Evolutionary conservation across 78 protist genomes (phyloP), one percentile per base, ranked within the genome.

Genomic region (Neovahlkampfia damariscottae): DNA sequence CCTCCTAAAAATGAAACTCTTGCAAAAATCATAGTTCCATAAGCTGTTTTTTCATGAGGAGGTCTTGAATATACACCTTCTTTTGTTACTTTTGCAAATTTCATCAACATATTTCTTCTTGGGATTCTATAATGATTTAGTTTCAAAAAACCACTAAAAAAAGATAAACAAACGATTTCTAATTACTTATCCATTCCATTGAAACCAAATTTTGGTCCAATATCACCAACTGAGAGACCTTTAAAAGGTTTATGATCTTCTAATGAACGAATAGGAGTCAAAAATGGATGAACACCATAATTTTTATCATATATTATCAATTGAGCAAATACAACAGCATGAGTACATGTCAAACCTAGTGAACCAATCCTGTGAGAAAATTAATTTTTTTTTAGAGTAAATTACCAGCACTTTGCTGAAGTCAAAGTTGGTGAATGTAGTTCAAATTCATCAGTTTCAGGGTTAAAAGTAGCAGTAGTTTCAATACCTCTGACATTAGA

Each of bases 401-500:
- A n/a, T n/a, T n/a, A n/a, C 97, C 97, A 93, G 66, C 86, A 87
- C 89, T 93, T 93, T 8, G 83, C 81, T 27, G 89, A 36, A 0
- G 88, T 79, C 58, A 82, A 70, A 19, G 89, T 85, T 36, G 88
- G 86, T 35, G 84, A 80, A 73, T 93, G 19, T 68, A 93, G 67
- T 58, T 89, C 40, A 32, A 89, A 90, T 40, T 78, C 82, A n/a
- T 90, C 40, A 19, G 77, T 86, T 68, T 3, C 10, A 8, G 2
- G 27, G 72, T 88, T 89, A 73, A 58, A 90, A 1, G 79, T 80
- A 2, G 96, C 96, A 6, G 89, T 88, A 0, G 96, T 93, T 74
- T 90, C 94, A 10, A 84, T 74, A 30, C 82, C 90, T 30, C 84
- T 72, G 1, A 86, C 88, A 78, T 86, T 81, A 31, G 85, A 77